Evolutionary conservation across 371 early-diverging fungal genomes (phyloP), one percentile per base, ranked within the genome.

Genomic region (Apophysomyces ossiformis): DNA sequence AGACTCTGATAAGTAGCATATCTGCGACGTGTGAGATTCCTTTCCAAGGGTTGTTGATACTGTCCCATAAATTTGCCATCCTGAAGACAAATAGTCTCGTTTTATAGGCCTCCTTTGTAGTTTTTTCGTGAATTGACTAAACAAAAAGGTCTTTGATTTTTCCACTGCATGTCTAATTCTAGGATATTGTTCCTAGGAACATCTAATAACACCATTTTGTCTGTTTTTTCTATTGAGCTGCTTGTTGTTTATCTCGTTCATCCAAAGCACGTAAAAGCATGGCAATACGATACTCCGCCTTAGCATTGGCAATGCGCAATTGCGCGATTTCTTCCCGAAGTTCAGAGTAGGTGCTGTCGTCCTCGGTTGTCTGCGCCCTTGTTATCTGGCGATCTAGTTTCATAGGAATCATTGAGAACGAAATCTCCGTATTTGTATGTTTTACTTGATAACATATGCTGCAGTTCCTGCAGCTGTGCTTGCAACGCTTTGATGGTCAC

Each of bases 221-320:
- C 32, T 26, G 32, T 41, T 41, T 41, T 11, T 4, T 41, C 41
- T 41, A 41, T 41, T 13, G 41, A 21, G 54, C 54, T 76, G 76
- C 74, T 79, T 77, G 32, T 92, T 93, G 68, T 90, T 63, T 36
- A 37, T 76, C 77, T 58, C 58, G 68, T 56, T 72, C 69, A 60
- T 76, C 75, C 37, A 79, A 66, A 13, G 79, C 59, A 35, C 75
- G 68, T 60, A 79, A 69, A 16, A 79, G 60, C 38, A 74, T 68
- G 38, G 72, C 60, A 39, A 79, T 79, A 35, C 79, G 74, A 36
- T 79, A 79, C 69, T 79, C 79, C 26, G 77, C 72, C 62, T 76
- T 79, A 21, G 68, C 73, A 43, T 79, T 79, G 9, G 63, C 68
- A 5, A 18, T 69, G 57, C 70, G 68, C 26, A 79, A 46, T 50